These are phyloP conservation scores for Adansonia madagascariensis DNA, from an alignment of 441 rosid species.

Conservation along the genomic window DNA sequence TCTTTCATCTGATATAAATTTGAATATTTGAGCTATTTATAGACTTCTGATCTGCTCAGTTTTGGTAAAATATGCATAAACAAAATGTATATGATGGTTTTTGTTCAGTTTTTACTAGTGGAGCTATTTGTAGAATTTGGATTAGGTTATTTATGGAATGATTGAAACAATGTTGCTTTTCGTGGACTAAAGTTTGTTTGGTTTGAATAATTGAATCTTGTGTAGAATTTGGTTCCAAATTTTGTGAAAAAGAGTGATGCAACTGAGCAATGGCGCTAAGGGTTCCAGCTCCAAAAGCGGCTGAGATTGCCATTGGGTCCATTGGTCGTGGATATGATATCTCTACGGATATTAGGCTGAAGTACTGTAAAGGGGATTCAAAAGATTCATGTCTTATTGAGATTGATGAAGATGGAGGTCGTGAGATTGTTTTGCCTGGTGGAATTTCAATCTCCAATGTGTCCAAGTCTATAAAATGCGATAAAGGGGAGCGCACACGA, in stretches of 20 bases:
- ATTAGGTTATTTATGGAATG: constrained; percentile 13
- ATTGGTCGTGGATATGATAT: constrained; percentile 93
- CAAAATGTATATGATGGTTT: not conserved
- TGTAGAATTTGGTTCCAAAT: constrained; percentile 10
- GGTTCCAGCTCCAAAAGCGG: constrained; percentile 77
- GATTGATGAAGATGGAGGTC: constrained; percentile 60
- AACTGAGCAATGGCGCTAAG: constrained; percentile 73
- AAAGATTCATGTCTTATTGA: constrained; percentile 63
- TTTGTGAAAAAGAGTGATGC: constrained; percentile 37
- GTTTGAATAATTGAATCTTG: constrained; percentile 11
- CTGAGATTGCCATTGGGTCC: constrained; percentile 82
- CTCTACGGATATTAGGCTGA: constrained; percentile 76
- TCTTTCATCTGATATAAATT: not conserved
- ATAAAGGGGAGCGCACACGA: constrained; percentile 85
- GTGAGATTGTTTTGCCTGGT: constrained; percentile 76
- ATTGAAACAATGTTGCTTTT: constrained; percentile 11
- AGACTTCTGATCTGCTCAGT: constrained; percentile 6
- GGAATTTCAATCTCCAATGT: constrained; percentile 77
- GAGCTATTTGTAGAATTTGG: constrained; percentile 10
- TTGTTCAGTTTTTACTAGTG: not conserved
- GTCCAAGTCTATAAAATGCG: constrained; percentile 82
- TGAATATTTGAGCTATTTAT: constrained; percentile 2
- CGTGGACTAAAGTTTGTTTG: not conserved
- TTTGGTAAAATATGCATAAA: not conserved
- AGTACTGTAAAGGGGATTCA: constrained; percentile 71